Conservation (phyloP, 202 grass and related monocot species). For the Carex arenaria region DNA sequence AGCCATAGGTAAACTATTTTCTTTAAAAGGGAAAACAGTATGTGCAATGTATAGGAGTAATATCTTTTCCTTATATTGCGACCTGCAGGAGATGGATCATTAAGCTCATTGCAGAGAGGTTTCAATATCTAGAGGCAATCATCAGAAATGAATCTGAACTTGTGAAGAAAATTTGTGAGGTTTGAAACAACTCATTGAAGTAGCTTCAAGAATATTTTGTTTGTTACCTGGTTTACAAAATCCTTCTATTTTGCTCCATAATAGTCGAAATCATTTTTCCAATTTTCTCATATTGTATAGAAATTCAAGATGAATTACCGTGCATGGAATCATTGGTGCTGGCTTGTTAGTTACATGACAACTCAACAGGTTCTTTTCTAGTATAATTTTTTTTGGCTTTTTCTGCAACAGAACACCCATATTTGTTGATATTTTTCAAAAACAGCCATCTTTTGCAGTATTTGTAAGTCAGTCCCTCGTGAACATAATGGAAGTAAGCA, state of each 20-base stretch:
- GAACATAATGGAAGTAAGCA: not conserved
- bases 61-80: not conserved
- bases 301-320: slow-evolving; percentile 99
- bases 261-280: not conserved
- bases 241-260: not conserved
- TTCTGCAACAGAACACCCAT: not conserved
- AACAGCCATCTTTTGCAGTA: not conserved
- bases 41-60: not conserved
- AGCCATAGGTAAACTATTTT: slow-evolving; percentile 51
- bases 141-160: slow-evolving; percentile 57
- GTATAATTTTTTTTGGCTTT: not conserved
- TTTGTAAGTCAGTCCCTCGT: not conserved
- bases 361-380: slow-evolving; percentile 39
- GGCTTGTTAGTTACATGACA: slow-evolving; percentile 87
- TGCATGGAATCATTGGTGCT: slow-evolving; percentile 77
- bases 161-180: slow-evolving; percentile 79
- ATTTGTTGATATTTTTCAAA: not conserved
- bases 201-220: not conserved
- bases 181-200: slow-evolving; percentile 24
- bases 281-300: slow-evolving; percentile 34
- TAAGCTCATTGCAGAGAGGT: slow-evolving; percentile 49
- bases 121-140: slow-evolving; percentile 32
- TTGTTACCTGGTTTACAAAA: slow-evolving; percentile 19
- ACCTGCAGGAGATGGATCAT: slow-evolving; percentile 78
- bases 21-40: not conserved